Evolutionary conservation across 176 grass and related monocot species (phyloP).

Genomic region (Triticum monococcum): DNA sequence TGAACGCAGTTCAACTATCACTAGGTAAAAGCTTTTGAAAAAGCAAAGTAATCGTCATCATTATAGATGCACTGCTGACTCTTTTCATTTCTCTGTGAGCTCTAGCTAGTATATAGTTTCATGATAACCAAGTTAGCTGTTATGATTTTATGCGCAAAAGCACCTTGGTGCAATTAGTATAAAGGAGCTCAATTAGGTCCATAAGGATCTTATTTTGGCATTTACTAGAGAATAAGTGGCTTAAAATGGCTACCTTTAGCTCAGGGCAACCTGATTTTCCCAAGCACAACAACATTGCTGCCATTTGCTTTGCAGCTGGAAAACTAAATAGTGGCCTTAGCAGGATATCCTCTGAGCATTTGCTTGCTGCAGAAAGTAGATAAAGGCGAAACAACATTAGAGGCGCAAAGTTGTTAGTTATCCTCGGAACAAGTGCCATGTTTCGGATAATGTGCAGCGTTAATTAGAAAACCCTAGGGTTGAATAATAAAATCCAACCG

Average conservation of each 20-base stretch:
- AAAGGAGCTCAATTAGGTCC: slow-evolving; percentile 16
- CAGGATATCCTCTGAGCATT: slow-evolving; percentile 20
- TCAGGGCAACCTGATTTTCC: slow-evolving; percentile 8
- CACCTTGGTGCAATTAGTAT: slow-evolving; percentile 21
- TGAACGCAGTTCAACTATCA: not conserved
- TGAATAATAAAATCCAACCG: slow-evolving; percentile 11
- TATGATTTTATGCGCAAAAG: slow-evolving; percentile 49
- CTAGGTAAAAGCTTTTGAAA: slow-evolving; percentile 27
- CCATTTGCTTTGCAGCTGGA: not conserved
- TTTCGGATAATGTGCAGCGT: slow-evolving; percentile 24
- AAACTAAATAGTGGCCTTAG: not conserved
- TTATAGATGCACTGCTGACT: slow-evolving; percentile 15
- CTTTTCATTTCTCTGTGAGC: slow-evolving; percentile 14
- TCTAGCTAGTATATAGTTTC: not conserved
- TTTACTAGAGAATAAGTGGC: slow-evolving; percentile 13
- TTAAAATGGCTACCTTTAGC: slow-evolving; percentile 22
- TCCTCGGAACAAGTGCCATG: slow-evolving; percentile 32
- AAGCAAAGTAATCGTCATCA: slow-evolving; percentile 15
- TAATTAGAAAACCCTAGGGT: not conserved
- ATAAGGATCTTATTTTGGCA: slow-evolving; percentile 26
- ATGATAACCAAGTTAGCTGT: slow-evolving; percentile 29
- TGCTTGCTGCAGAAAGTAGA: slow-evolving; percentile 33
- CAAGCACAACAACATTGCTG: not conserved
- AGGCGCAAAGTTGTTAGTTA: slow-evolving; percentile 47
- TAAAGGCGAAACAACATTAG: slow-evolving; percentile 3